Conservation (phyloP, 257 asterid species). For the Asclepias syriaca region DNA sequence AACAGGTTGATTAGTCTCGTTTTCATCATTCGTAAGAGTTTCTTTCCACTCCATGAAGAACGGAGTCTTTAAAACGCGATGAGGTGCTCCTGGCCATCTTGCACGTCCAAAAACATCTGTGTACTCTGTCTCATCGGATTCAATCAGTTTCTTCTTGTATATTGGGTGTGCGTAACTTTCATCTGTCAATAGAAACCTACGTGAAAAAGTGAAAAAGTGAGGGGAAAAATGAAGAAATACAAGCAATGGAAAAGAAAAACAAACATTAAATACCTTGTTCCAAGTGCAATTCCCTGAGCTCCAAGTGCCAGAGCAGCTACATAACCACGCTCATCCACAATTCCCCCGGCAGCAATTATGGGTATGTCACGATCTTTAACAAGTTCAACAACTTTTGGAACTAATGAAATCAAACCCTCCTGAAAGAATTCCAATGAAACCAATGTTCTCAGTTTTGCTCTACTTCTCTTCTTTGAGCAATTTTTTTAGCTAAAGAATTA, state of each 20-base stretch:
- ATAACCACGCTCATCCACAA: slow-evolving; percentile 89
- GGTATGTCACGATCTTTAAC: slow-evolving; percentile 44
- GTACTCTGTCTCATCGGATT: slow-evolving; percentile 59
- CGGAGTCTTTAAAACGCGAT: slow-evolving; percentile 65
- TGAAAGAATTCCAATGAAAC: slow-evolving; percentile 17
- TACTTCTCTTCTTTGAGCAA: background rate
- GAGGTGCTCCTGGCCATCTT: slow-evolving; percentile 93
- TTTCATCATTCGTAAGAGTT: slow-evolving; percentile 53
- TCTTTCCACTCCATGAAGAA: slow-evolving; percentile 72
- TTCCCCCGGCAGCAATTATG: slow-evolving; percentile 82
- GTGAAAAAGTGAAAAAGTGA: background rate
- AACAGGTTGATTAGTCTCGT: slow-evolving; percentile 63
- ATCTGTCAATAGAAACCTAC: slow-evolving; percentile 71
- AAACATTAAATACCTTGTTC: slow-evolving; percentile 58
- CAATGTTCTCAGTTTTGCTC: background rate
- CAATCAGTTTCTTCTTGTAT: slow-evolving; percentile 67
- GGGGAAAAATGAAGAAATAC: background rate
- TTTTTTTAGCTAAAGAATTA: background rate
- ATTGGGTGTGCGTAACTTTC: slow-evolving; percentile 87
- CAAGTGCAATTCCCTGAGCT: slow-evolving; percentile 74
- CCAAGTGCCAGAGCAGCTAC: slow-evolving; percentile 93
- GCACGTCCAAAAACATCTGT: slow-evolving; percentile 82
- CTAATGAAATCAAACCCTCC: slow-evolving; percentile 59
- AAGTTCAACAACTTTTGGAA: slow-evolving; percentile 79
- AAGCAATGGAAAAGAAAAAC: too few species aligned